Evolutionary conservation across 2,329 filamentous ascomycete species (phyloP).

Genomic region (Scedosporium apiospermum): DNA sequence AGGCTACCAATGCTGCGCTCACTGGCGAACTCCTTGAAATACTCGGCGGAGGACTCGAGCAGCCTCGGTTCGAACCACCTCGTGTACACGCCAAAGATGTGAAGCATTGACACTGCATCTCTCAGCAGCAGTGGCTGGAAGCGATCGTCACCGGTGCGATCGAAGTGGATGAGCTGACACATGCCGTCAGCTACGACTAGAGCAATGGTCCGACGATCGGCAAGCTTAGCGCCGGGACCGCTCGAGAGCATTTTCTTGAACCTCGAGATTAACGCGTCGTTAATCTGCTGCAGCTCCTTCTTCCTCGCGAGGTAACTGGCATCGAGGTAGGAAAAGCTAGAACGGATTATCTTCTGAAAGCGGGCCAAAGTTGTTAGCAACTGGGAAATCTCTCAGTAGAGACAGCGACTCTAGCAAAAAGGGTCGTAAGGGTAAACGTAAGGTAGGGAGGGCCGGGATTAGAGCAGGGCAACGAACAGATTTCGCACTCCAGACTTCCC

Average conservation of each 20-base stretch:
- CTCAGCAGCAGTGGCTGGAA: constrained; percentile 60
- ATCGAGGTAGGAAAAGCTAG: constrained; percentile 90
- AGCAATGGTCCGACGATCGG: constrained; percentile 9
- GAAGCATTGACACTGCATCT: constrained; percentile 71
- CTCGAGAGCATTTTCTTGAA: constrained; percentile 43
- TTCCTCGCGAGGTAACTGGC: constrained; percentile 75
- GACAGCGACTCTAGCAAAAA: neutral
- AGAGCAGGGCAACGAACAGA: constrained; percentile 5
- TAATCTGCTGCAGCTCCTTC: constrained; percentile 60
- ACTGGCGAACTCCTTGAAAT: constrained; percentile 61
- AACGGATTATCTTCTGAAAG: constrained; percentile 61
- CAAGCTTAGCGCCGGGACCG: constrained; percentile 10
- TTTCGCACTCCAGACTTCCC: constrained; percentile 61
- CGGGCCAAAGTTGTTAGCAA: neutral
- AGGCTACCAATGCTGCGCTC: constrained; percentile 54
- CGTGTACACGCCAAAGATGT: constrained; percentile 74
- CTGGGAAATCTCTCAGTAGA: constrained; percentile 1
- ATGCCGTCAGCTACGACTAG: constrained; percentile 38
- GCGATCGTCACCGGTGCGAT: constrained; percentile 49
- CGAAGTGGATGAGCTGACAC: constrained; percentile 64
- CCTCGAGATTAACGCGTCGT: constrained; percentile 68
- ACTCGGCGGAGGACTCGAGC: constrained; percentile 56
- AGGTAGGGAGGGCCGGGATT: neutral
- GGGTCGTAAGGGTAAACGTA: neutral
- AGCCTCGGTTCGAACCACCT: constrained; percentile 72